A percentile compares a stretch with the other conserved stretches of the same genome.
Conservation (phyloP, 2,329 filamentous ascomycete species). For the Scortechinia acanthostroma region DNA sequence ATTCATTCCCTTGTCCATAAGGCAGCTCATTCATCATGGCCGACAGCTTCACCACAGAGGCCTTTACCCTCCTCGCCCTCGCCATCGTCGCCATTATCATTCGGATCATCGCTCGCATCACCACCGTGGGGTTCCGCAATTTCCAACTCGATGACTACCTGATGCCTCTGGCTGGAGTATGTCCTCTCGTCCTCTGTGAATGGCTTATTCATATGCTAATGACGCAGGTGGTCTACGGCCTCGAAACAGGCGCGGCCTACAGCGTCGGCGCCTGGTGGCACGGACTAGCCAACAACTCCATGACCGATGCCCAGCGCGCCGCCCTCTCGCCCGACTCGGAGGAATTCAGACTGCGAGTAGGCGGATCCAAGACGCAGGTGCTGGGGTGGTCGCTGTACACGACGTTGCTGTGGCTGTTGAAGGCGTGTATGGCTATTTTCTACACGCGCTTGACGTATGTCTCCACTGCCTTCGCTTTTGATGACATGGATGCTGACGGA, state of each 20-base stretch:
- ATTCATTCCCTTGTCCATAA: too few relatives aligned
- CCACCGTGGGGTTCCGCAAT: conserved; percentile 8
- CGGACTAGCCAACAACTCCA: conserved; percentile 6
- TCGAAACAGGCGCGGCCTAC: conserved; percentile 6
- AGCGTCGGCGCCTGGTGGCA: conserved; percentile 4
- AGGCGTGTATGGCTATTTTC: conserved; percentile 16
- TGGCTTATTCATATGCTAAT: neutral
- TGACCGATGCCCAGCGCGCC: conserved; percentile 10
- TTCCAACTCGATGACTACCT: conserved; percentile 13
- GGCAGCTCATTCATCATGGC: conserved; percentile 1
- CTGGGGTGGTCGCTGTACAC: conserved; percentile 20
- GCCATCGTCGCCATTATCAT: conserved; percentile 8
- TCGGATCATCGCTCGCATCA: conserved; percentile 10
- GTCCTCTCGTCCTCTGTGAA: too few relatives aligned
- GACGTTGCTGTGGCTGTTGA: conserved; percentile 16
- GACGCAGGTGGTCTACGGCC: conserved; percentile 7
- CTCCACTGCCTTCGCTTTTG: neutral
- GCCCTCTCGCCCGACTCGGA: conserved; percentile 3
- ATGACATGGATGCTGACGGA: neutral
- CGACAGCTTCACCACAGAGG: neutral
- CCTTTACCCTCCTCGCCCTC: conserved; percentile 5
- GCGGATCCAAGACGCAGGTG: conserved; percentile 18
- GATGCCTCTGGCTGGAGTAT: conserved; percentile 11
- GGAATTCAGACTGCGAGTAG: neutral
- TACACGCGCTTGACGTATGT: conserved; percentile 17